Percentiles rank a stretch among this genome's conserved stretches.
Evolutionary conservation across 116 monocot species (phyloP).

Genomic region (Iris pallida): DNA sequence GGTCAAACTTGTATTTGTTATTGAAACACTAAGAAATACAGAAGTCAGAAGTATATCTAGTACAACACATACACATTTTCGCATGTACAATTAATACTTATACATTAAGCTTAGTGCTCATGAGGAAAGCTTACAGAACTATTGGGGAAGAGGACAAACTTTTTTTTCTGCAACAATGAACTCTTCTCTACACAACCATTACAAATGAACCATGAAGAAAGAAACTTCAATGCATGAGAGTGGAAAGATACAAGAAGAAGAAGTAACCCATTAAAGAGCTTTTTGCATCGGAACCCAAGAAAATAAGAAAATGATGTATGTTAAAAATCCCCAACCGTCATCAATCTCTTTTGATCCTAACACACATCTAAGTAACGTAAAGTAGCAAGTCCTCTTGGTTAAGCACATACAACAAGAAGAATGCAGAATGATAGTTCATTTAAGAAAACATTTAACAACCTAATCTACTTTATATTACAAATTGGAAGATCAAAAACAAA

Average conservation of each 20-base stretch:
- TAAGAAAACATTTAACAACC: neutral
- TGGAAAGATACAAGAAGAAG: neutral
- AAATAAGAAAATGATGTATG: neutral
- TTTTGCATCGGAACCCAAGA: neutral
- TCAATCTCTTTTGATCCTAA: slow-evolving; percentile 52
- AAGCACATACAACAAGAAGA: too few species aligned
- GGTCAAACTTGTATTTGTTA: too few species aligned
- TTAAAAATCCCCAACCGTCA: slow-evolving; percentile 30
- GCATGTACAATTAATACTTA: too few species aligned
- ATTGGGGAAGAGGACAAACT: slow-evolving; percentile 46
- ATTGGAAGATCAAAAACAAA: neutral
- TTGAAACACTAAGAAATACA: too few species aligned
- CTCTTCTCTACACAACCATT: slow-evolving; percentile 35
- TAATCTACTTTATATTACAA: too few species aligned
- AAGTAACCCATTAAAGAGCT: neutral
- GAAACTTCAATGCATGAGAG: neutral
- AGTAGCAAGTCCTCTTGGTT: too few species aligned
- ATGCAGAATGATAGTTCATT: too few species aligned
- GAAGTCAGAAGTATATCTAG: too few species aligned
- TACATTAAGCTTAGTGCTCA: neutral
- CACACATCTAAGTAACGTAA: slow-evolving; percentile 43
- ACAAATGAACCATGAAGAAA: neutral
- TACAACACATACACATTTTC: too few species aligned
- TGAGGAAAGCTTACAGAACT: slow-evolving; percentile 38
- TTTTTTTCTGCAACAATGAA: slow-evolving; percentile 32